phyloP scores from a whole-genome alignment of 495 filamentous ascomycete species.

The Tuber calosporum region DNA sequence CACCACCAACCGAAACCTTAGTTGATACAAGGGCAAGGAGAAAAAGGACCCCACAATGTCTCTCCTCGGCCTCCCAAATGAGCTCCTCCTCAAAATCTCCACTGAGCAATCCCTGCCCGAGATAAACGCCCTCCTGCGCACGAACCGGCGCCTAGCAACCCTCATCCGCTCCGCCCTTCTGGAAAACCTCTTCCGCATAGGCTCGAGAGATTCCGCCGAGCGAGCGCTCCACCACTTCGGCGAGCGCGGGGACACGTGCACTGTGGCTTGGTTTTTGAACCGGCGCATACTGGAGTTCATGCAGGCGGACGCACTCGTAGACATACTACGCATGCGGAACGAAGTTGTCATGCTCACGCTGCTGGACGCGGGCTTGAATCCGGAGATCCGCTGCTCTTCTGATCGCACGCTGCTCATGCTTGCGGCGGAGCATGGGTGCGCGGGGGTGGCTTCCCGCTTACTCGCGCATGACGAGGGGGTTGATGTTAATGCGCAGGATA shows the following conservation, averaged over 20 bases:
- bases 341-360: not conserved
- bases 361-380: not conserved
- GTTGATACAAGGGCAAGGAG: not conserved
- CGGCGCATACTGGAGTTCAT: not conserved
- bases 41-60: not conserved
- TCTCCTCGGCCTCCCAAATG: not conserved
- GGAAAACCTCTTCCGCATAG: not conserved
- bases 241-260: not conserved
- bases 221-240: not conserved
- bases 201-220: not conserved
- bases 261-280: not conserved
- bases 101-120: not conserved
- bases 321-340: not conserved
- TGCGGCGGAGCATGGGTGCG: not conserved
- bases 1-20: not conserved
- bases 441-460: not conserved
- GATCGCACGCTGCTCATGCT: not conserved
- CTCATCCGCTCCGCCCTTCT: not conserved
- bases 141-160: not conserved
- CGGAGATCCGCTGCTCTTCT: not conserved
- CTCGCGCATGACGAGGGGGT: not conserved
- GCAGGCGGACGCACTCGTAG: not conserved
- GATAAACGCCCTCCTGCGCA: not conserved
- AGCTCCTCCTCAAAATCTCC: conserved; percentile 3
- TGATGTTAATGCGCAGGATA: not conserved